Percentiles rank a stretch among this genome's conserved stretches.
phyloP scores from a whole-genome alignment of 2,329 filamentous ascomycete genomes.

The Atkinsonella hypoxylon region DNA sequence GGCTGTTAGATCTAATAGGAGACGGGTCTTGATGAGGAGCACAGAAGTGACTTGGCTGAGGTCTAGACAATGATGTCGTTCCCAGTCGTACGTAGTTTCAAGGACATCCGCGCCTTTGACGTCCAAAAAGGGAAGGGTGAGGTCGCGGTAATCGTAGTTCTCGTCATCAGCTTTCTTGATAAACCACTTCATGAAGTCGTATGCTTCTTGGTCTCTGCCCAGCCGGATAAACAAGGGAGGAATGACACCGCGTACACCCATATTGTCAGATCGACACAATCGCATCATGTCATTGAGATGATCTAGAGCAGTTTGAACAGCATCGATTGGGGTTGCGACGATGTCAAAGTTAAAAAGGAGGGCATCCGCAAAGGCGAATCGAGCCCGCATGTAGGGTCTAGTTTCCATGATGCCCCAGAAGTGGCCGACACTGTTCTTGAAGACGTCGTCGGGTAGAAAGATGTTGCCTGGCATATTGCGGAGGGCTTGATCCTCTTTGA shows the following conservation, averaged over 20 bases:
- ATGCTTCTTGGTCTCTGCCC: slow-evolving; percentile 36
- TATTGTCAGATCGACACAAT: slow-evolving; percentile 31
- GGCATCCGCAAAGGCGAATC: slow-evolving; percentile 18
- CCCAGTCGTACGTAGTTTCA: slow-evolving; percentile 16
- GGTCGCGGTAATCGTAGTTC: slow-evolving; percentile 12
- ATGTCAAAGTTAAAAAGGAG: slow-evolving; percentile 19
- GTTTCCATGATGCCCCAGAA: slow-evolving; percentile 32
- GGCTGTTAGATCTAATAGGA: slow-evolving; percentile 13
- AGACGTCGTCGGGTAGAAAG: slow-evolving; percentile 20
- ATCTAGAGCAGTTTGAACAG: slow-evolving; percentile 23
- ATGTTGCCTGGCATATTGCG: slow-evolving; percentile 18
- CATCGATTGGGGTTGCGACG: slow-evolving; percentile 13
- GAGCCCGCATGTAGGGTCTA: slow-evolving; percentile 30
- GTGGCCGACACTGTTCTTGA: slow-evolving; percentile 24
- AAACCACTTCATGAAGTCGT: slow-evolving; percentile 30
- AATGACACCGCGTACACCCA: slow-evolving; percentile 28
- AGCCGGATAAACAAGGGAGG: slow-evolving; percentile 33
- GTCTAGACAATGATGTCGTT: not conserved
- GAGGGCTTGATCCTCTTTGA: slow-evolving; percentile 24
- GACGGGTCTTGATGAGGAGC: slow-evolving; percentile 13
- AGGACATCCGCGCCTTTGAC: slow-evolving; percentile 27
- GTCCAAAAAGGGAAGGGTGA: slow-evolving; percentile 17
- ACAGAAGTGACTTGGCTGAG: slow-evolving; percentile 9
- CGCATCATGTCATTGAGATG: slow-evolving; percentile 31
- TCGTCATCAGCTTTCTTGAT: slow-evolving; percentile 7